These are phyloP conservation scores for Talaromyces sp. DNA, from an alignment of 2,329 filamentous ascomycete genomes.

Conservation along the genomic window DNA sequence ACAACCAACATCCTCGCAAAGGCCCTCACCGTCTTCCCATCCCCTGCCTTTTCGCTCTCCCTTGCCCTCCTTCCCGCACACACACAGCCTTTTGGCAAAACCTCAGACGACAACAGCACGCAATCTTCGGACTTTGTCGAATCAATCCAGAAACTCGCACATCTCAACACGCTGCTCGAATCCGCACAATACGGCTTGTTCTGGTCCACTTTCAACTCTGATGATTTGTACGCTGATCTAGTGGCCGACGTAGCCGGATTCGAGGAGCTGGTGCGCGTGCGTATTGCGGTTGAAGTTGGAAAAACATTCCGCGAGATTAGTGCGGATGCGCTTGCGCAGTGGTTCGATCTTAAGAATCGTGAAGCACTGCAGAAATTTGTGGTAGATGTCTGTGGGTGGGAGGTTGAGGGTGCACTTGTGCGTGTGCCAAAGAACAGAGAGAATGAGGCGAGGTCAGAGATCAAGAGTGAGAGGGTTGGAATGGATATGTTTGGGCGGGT, in stretches of 20 bases:
- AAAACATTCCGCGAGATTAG: slow-evolving; percentile 74
- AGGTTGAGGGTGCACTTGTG: slow-evolving; percentile 61
- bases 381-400: slow-evolving; percentile 82
- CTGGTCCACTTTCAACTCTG: slow-evolving; percentile 87
- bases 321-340: slow-evolving; percentile 65
- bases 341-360: slow-evolving; percentile 66
- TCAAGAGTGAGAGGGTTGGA: slow-evolving; percentile 89
- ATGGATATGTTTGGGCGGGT: slow-evolving; percentile 57
- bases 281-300: slow-evolving; percentile 83
- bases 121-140: slow-evolving; percentile 62
- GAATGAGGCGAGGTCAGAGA: slow-evolving; percentile 93
- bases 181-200: slow-evolving; percentile 86
- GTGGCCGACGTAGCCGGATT: slow-evolving; percentile 93
- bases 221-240: slow-evolving; percentile 93
- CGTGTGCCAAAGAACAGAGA: slow-evolving; percentile 89
- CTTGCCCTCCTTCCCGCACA: slow-evolving; percentile 90
- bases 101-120: slow-evolving; percentile 23
- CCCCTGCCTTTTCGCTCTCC: slow-evolving; percentile 88
- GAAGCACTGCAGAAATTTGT: slow-evolving; percentile 73
- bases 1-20: slow-evolving; percentile 99
- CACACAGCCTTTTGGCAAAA: slow-evolving; percentile 58
- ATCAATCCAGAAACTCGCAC: slow-evolving; percentile 81
- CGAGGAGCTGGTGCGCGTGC: slow-evolving; percentile 86
- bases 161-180: slow-evolving; percentile 81
- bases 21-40: slow-evolving; percentile 93